These are phyloP conservation scores for Debaryomyces coudertii DNA, from an alignment of 1,139 yeast genomes.

Conservation along the genomic window DNA sequence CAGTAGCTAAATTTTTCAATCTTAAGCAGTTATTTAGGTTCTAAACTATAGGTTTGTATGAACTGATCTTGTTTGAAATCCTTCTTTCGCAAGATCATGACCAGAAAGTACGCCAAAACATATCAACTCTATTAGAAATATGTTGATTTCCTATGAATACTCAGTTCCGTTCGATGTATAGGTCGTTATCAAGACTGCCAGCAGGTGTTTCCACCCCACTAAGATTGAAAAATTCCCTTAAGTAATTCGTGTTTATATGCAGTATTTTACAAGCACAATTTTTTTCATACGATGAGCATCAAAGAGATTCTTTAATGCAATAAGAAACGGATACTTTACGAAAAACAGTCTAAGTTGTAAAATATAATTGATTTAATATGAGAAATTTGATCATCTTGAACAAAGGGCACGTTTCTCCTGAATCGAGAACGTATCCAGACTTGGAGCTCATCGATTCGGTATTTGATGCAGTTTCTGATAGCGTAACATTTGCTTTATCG, in stretches of 20 bases:
- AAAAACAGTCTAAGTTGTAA: neutral
- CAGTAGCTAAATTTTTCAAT: neutral
- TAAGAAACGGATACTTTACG: neutral
- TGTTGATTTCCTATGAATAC: neutral
- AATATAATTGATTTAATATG: slow-evolving; percentile 38
- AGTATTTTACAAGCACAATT: neutral
- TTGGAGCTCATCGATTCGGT: slow-evolving; percentile 57
- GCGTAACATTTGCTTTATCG: slow-evolving; percentile 68
- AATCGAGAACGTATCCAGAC: slow-evolving; percentile 62
- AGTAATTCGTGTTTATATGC: neutral
- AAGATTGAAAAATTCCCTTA: neutral
- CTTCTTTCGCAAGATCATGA: too few species aligned
- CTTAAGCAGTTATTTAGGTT: too few species aligned
- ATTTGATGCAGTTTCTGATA: slow-evolving; percentile 78
- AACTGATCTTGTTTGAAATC: neutral
- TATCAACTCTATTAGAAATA: too few species aligned
- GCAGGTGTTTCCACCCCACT: neutral
- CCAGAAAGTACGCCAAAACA: too few species aligned
- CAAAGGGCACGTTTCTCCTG: slow-evolving; percentile 54
- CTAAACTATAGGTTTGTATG: too few species aligned
- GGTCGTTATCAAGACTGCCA: neutral
- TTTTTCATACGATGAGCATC: slow-evolving; percentile 12
- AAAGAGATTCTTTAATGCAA: neutral
- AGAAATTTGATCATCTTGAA: slow-evolving; percentile 61
- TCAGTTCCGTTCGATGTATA: neutral